Evolutionary conservation across 2,329 filamentous ascomycete genomes (phyloP), one percentile per base, ranked within the genome.

Genomic region (Fusarium falciforme): DNA sequence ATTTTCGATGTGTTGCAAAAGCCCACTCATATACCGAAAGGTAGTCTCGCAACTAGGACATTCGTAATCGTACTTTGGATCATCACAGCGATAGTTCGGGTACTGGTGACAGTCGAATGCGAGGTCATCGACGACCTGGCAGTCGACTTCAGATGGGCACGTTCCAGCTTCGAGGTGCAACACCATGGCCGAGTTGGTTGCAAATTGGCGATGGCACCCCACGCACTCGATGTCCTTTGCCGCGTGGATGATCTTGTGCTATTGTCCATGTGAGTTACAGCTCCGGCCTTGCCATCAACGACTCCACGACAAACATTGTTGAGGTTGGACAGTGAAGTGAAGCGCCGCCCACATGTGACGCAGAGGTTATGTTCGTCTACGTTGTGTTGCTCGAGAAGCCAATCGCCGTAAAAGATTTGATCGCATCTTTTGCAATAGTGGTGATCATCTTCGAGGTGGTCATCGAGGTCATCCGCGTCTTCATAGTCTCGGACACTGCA

Each of bases 1-100:
- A 36, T 75, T 78, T 36, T 80, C 78, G 1, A 61, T 71, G 44
- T 79, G 78, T 22, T 80, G 74, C 2, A 79, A 61, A 5, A 79
- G 44, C 17, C 58, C 72, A 17, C 78, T 77, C 25, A 80, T 52
- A 0, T 17, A 58, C 9, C 4, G 38, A 59, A 67, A 76, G 1
- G 8, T 49, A 3, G 20, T 38, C 0, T 64, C 33, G 59, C 78
- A 80, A 5, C 55, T 67, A 5, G 61, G 62, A 16, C 79, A 80
- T 25, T 60, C 29, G 3, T 71, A 22, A 12, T 62, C 52, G 38
- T 61, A 78, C 36, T 79, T 72, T 44, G 83, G 77, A 6, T 49
- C 17, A 2, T 73, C 54, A 29, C 16, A 52, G 14, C 6, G 8
- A 52, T 52, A 52, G 16, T 12, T 5, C 5, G 11, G 25, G 16